Evolutionary conservation across 352 stramenopile genomes (phyloP).

Genomic region (Phytophthora fragariaefolia): DNA sequence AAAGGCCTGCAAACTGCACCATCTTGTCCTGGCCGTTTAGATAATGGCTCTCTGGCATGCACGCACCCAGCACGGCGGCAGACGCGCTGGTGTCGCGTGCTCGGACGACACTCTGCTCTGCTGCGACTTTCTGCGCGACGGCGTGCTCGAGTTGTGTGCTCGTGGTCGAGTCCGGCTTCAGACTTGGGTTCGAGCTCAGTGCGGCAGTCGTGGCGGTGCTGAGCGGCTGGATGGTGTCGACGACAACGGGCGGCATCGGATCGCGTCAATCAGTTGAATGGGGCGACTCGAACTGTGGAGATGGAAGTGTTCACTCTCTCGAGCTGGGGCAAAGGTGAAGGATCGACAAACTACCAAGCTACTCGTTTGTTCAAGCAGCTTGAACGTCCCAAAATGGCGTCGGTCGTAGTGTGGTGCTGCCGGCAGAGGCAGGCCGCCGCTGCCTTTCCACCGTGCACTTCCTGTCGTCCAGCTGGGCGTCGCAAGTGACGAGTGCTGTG

Average conservation of each 20-base stretch:
- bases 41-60: constrained; percentile 42
- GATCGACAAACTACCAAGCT: too few relatives aligned
- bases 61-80: constrained; percentile 31
- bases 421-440: constrained; percentile 22
- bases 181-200: constrained; percentile 30
- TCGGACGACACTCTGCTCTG: constrained; percentile 7
- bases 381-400: neutral
- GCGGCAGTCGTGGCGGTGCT: constrained; percentile 32
- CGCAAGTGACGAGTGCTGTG: constrained; percentile 29
- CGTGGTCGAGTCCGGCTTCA: constrained; percentile 28
- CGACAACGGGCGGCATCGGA: constrained; percentile 34
- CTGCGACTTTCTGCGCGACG: constrained; percentile 34
- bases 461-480: constrained; percentile 31
- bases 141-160: constrained; percentile 36
- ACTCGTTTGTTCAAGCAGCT: constrained; percentile 5
- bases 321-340: neutral
- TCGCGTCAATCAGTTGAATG: too few relatives aligned
- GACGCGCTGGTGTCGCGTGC: constrained; percentile 31
- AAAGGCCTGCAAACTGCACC: constrained; percentile 60
- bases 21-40: constrained; percentile 43
- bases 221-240: constrained; percentile 38
- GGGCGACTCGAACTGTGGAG: too few relatives aligned
- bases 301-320: too few relatives aligned
- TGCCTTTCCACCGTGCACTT: constrained; percentile 28
- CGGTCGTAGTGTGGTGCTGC: constrained; percentile 30